Evolutionary conservation across 169 alveolate species (phyloP).

Genomic region (Cyclospora cayetanensis): DNA sequence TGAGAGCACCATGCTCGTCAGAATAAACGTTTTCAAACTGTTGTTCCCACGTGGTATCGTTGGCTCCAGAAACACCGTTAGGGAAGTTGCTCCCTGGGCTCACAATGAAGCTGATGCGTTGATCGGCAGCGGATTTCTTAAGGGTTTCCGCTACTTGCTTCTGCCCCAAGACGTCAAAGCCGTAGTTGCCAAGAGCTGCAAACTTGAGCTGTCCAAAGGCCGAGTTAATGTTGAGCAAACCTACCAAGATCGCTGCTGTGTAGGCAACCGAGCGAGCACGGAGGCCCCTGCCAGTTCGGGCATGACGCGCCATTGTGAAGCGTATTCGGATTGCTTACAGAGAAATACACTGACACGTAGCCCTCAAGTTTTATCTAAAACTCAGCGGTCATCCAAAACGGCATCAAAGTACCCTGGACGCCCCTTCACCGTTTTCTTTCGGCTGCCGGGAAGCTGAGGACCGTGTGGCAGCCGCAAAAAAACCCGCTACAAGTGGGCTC

Average conservation of each 20-base stretch:
- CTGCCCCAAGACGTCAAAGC: slow-evolving; percentile 82
- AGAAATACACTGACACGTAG: background rate
- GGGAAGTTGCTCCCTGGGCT: slow-evolving; percentile 89
- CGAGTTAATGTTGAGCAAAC: slow-evolving; percentile 64
- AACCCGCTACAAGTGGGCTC: background rate
- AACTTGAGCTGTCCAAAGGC: slow-evolving; percentile 83
- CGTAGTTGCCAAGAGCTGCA: slow-evolving; percentile 90
- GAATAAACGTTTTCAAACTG: slow-evolving; percentile 83
- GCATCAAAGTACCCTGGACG: background rate
- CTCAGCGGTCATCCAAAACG: background rate
- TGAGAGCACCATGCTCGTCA: slow-evolving; percentile 83
- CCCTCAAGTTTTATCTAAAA: background rate
- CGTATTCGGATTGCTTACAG: background rate
- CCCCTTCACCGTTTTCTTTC: background rate
- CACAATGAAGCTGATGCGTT: slow-evolving; percentile 84
- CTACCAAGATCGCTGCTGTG: slow-evolving; percentile 24
- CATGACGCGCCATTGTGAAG: slow-evolving; percentile 13
- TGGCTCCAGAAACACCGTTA: slow-evolving; percentile 83
- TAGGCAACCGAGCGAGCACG: background rate
- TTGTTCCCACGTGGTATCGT: slow-evolving; percentile 83
- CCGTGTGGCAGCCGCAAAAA: slow-evolving; percentile 14
- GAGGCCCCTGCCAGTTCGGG: background rate
- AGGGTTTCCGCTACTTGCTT: slow-evolving; percentile 83
- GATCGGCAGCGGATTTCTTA: slow-evolving; percentile 80
- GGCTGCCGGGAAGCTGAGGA: background rate